Evolutionary conservation across 768 basidiomycete genomes (phyloP).

Genomic region (Cystoderma amianthinum): DNA sequence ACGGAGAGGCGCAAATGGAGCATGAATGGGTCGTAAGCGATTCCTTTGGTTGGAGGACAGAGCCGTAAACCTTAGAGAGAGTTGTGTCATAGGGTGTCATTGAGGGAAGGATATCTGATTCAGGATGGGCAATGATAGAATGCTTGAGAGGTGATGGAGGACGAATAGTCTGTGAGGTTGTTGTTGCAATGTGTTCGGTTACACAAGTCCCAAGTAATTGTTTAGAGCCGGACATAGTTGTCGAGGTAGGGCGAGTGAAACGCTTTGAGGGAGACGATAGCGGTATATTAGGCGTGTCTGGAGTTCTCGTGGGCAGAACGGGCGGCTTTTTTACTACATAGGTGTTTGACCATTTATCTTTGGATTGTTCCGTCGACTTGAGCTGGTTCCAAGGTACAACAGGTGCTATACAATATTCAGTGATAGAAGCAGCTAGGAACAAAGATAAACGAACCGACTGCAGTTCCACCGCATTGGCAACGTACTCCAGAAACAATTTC

Average conservation of each 20-base stretch:
- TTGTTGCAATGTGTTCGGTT: constrained; percentile 50
- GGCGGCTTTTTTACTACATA: constrained; percentile 53
- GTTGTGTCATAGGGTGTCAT: constrained; percentile 44
- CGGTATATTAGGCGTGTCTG: constrained; percentile 13
- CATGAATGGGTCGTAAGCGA: constrained; percentile 67
- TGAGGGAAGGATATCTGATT: constrained; percentile 56
- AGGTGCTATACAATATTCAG: constrained; percentile 37
- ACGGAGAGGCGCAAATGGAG: constrained; percentile 52
- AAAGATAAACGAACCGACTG: constrained; percentile 69
- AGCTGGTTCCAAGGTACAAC: constrained; percentile 59
- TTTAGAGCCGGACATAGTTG: constrained; percentile 18
- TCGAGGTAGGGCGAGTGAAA: constrained; percentile 41
- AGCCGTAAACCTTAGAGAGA: constrained; percentile 80
- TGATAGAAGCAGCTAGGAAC: too few relatives aligned
- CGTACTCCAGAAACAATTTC: constrained; percentile 68
- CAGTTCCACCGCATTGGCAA: constrained; percentile 74
- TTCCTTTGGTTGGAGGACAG: constrained; percentile 74
- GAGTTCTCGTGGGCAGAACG: constrained; percentile 29
- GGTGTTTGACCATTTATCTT: constrained; percentile 78
- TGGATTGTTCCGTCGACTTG: constrained; percentile 28
- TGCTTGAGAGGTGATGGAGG: constrained; percentile 57
- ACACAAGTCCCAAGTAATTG: constrained; percentile 37
- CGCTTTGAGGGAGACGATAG: constrained; percentile 29
- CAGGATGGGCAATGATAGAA: constrained; percentile 43
- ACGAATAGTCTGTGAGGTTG: constrained; percentile 33